A percentile compares a stretch with the other conserved stretches of the same genome.
These are phyloP conservation scores for Tephrocybe sp. DNA, from an alignment of 768 basidiomycete species.

Conservation along the genomic window DNA sequence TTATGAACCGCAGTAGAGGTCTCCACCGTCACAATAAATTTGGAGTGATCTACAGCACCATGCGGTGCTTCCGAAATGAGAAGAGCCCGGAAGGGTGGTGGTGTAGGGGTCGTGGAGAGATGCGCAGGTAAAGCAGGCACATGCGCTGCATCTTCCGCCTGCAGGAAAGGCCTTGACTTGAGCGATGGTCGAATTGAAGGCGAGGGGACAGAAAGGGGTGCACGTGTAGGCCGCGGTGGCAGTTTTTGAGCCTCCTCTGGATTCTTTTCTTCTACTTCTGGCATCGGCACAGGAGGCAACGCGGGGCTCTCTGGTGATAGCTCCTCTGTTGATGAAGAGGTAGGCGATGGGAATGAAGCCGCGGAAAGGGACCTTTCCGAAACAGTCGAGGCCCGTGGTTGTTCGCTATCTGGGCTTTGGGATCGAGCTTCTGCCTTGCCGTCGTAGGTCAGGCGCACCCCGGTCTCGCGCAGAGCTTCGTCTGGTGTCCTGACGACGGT, in stretches of 20 bases:
- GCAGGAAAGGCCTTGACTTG: conserved; percentile 33
- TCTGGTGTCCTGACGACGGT: conserved; percentile 78
- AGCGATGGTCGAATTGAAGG: conserved; percentile 38
- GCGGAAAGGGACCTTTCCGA: conserved; percentile 8
- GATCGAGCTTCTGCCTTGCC: conserved; percentile 16
- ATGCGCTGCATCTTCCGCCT: conserved; percentile 39
- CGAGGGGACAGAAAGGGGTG: conserved; percentile 18
- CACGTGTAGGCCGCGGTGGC: conserved; percentile 33
- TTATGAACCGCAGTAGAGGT: conserved; percentile 66
- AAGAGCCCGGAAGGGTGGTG: conserved; percentile 65
- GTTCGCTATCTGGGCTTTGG: conserved; percentile 3
- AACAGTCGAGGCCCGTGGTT: conserved; percentile 6
- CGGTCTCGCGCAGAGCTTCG: conserved; percentile 63
- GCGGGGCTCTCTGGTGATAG: conserved; percentile 47
- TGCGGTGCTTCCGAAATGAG: conserved; percentile 60
- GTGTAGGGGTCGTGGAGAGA: conserved; percentile 38
- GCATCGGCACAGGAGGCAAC: conserved; percentile 52
- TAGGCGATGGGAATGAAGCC: conserved; percentile 5
- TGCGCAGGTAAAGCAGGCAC: conserved; percentile 52
- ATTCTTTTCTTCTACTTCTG: conserved; percentile 32
- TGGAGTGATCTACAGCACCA: conserved; percentile 50
- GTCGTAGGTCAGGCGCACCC: conserved; percentile 40
- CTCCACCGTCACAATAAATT: conserved; percentile 70
- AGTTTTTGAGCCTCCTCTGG: conserved; percentile 29
- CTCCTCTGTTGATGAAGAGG: conserved; percentile 13